phyloP scores from a whole-genome alignment of 805 yeast genomes.

The Wickerhamiella lipophila region DNA sequence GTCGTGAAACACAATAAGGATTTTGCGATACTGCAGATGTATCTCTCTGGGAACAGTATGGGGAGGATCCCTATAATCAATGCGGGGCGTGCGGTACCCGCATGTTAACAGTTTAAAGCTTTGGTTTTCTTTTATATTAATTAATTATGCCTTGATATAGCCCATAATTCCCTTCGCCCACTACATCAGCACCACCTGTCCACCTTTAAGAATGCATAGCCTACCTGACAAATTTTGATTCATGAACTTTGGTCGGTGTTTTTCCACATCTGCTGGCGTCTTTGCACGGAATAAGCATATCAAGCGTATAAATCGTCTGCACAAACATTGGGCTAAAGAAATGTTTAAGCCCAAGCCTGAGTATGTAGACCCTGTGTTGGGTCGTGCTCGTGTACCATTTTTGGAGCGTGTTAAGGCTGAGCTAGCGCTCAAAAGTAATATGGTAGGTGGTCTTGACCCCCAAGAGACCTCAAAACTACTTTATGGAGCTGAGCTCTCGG shows the following conservation, averaged over 20 bases:
- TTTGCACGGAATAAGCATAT: conserved; percentile 21
- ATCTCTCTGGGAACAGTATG: no score
- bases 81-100: no score
- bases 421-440: conserved; percentile 49
- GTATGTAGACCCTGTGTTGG: conserved; percentile 73
- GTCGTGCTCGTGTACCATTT: conserved; percentile 53
- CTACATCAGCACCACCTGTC: no score
- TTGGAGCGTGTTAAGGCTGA: conserved; percentile 54
- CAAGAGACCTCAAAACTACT: conserved; percentile 62
- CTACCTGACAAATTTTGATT: background rate
- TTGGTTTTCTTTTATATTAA: no score
- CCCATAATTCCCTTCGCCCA: no score
- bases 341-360: conserved; percentile 21
- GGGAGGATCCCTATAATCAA: no score
- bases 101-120: no score
- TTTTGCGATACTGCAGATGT: no score
- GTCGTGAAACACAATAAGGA: no score
- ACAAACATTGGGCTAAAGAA: conserved; percentile 25
- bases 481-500: conserved; percentile 61
- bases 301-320: conserved; percentile 21
- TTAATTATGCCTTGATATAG: no score
- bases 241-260: conserved; percentile 11
- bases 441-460: conserved; percentile 46
- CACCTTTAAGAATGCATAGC: no score
- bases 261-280: conserved; percentile 17